Evolutionary conservation across 2,329 filamentous ascomycete species (phyloP), one percentile per base, ranked within the genome.

Genomic region (Akanthomyces muscarius): DNA sequence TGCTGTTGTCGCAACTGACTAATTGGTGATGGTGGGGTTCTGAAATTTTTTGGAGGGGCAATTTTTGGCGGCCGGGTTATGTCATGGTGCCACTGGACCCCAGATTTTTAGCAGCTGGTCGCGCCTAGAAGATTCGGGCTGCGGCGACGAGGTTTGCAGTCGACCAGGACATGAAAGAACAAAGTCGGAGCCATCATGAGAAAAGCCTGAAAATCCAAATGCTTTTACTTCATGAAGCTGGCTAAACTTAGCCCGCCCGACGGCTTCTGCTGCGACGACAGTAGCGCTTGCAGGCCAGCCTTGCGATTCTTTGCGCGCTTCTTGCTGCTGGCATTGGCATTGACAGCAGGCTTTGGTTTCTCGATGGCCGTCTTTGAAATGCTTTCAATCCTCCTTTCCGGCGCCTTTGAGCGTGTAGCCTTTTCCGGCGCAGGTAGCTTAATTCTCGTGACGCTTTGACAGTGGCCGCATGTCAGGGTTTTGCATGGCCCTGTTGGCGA

Each of bases 221-320:
- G n/a, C 4, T 2, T 42, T 63, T 47, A 57, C 38, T 76, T 76
- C 78, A 83, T 80, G 66, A 86, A 86, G 70, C 85, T 81, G 36
- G 81, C 76, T n/a, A 87, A 77, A 65, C 80, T 85, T 36, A 86
- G 71, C 69, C 77, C 64, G 47, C 70, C 76, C 14, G 77, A 69
- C 5, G 76, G 69, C 69, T 77, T 78, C 58, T 77, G 78, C 66
- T 85, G 83, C 54, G 81, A 71, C 5, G 75, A 80, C n/a, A 90
- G 76, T 47, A 90, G 72, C 57, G 86, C 86, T 71, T 88, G 84
- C n/a, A 90, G 76, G 1, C 85, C 86, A 41, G 85, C 83, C 73
- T 89, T 90, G 64, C 86, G 79, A 65, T 77, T 83, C 75, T 86
- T 89, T 38, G 86, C 84, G 56, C 86, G 80, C 75, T 88, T 88